Base-by-base conservation (phyloP, 108 stramenopile genomes). In the Pelagomonas calceolata region DNA sequence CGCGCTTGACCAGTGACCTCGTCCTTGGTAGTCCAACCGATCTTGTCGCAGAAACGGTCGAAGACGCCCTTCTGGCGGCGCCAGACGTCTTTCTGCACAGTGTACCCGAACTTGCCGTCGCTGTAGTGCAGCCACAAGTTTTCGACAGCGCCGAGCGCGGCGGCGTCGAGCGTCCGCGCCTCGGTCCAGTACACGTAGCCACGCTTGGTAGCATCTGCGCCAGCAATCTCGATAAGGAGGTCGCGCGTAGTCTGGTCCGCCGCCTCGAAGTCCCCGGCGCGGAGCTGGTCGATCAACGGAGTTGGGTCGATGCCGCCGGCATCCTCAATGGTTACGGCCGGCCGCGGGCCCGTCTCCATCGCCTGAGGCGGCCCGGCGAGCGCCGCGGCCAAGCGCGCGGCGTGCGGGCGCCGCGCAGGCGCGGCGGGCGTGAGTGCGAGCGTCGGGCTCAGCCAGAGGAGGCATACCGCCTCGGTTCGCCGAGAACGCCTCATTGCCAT, bases 161-260 rank as follows among this genome's bases (percentile, higher is more conserved):
- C 92, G 64, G 74, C 81, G 14, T 90, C 92, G 64, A 96, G 94
- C 64, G 84, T 76, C 78, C 94, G 92, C 14, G 95, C 96, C 80
- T 97, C 94, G 17, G 96, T 97, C 77, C 90, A 97, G 79, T 97
- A 97, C 32, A 97, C 96, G 80, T 94, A 97, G 70, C 88, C 84
- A 26, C 26, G 51, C 29, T 60, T 60, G 7, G 29, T 26, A 26
- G 21, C 14, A 26, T 60, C 51, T 1, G 18, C 51, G 29, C 51
- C 51, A 60, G 51, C 51, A 17, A 26, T 26, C 51, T 60, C 51
- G 10, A 60, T 60, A 0, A 70, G 10, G 21, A 32, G 4, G 60
- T 70, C 69, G 12, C 69, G 36, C 51, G 51, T 60, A 1, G 26
- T 60, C 73, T 81, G 81, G 46, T 81, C 81, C 0, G 81, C 81